phyloP scores from a whole-genome alignment of 257 asterid species.

The Solanum bulbocastanum region DNA sequence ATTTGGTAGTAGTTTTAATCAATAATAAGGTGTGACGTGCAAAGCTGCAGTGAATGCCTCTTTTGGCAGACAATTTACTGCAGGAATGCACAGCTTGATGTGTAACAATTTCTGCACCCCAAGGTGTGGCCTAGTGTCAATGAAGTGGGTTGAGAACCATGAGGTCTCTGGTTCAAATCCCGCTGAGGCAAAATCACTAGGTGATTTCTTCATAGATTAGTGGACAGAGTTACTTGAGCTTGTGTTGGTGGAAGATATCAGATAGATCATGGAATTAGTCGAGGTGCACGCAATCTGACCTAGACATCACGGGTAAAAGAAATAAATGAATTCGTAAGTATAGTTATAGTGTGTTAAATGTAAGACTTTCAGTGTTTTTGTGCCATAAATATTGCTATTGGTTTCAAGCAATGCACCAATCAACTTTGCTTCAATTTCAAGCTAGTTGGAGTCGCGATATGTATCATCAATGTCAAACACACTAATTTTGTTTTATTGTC shows the following conservation, averaged over 20 bases:
- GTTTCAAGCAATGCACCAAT: not conserved
- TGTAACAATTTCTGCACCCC: not conserved
- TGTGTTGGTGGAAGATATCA: not conserved
- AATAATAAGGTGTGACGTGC: not conserved
- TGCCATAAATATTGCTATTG: not conserved
- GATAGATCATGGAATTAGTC: not conserved
- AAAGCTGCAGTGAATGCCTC: not conserved
- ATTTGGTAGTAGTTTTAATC: not conserved
- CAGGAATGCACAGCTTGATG: not conserved
- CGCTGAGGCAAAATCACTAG: not conserved
- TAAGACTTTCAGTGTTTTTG: not conserved
- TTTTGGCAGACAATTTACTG: not conserved
- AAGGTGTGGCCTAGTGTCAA: not conserved
- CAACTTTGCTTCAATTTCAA: not conserved
- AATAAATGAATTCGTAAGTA: not conserved
- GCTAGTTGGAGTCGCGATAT: not conserved
- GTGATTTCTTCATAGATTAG: not conserved
- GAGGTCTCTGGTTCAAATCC: not conserved
- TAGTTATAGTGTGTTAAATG: not conserved
- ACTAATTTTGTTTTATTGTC: not conserved
- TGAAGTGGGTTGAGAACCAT: not conserved
- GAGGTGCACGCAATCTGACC: not conserved
- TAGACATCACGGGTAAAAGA: not conserved
- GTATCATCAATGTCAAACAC: not conserved
- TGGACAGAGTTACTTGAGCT: not conserved